Base-by-base conservation (phyloP, 1,284 basidiomycete species). In the Boletus semigastroideus region DNA sequence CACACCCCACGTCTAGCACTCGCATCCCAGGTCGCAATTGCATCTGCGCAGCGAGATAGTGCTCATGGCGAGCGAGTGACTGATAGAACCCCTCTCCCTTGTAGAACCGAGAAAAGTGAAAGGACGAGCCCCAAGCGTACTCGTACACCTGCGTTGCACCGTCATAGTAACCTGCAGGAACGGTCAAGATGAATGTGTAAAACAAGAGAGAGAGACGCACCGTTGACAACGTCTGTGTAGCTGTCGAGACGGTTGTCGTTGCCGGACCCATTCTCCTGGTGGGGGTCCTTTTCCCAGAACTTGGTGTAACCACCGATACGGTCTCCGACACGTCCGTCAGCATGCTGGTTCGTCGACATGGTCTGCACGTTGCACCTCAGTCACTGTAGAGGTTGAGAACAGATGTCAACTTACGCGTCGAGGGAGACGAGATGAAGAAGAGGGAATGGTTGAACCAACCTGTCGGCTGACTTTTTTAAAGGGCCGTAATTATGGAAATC, bases 51-150 rank as follows among this genome's bases (percentile, higher is more conserved):
- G 95, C 87, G 57, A 99, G 92, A 77, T 96, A 99, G 76, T 99
- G 96, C 76, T 99, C 96, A 69, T 99, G 96, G 49, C 97, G 89
- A 16, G 96, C 95, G 52, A 99, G 80, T 49, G 90, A 84, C 7
- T 82, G 82, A 40, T 75, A 67, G 67, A 99, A 98, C 1, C 85
- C 83, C 73, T 99, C 97, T 58, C 96, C 97, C 72, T 89, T 90
- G 84, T 92, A 94, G 80, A 97, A 99, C 38, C 97, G 92, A 51
- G 92, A 97, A 73, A 99, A 99, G 76, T 99, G 96, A 84, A 99
- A 99, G 42, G 90, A 95, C 54, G 87, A 78, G 8, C 82, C 83
- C 94, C 93, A 96, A 51, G 92, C 95, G 68, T 94, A 98, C 74
- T 99, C 96, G 78, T 98, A 99, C 51, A 99, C 79, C 69, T 94